Base-by-base conservation (phyloP, 2,329 filamentous ascomycete genomes). In the Cytospora piceae region DNA sequence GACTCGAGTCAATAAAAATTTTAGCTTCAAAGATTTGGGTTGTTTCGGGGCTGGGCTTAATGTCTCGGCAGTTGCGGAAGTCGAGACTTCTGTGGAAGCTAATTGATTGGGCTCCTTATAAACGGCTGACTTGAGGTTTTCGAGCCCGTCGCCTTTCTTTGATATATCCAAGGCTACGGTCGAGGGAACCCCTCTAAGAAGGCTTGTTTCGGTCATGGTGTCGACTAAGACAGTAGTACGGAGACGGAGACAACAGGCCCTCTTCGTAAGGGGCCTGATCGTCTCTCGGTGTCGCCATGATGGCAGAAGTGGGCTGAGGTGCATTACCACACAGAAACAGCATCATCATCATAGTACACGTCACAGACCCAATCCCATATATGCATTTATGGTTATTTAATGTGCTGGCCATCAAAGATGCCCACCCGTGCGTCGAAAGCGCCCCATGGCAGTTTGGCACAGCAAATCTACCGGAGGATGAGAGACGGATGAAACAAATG, bases 61-160 rank as follows among this genome's bases (percentile, higher is more conserved):
- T 29, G 29, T 56, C 55, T 34, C 55, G 20, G 46, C 61, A 55
- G 49, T 60, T 64, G 61, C 61, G 54, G 55, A 62, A 52, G 24
- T 64, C 52, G 12, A 62, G 55, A 14, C 64, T 56, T 11, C 64
- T 27, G 56, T 29, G 34, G 34, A 37, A 37, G 46, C 60, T 29
- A 61, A 22, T 57, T 60, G 42, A 64, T 59, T 22, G 39, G 59
- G 59, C 60, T n/a, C 17, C 39, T 42, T 7, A 42, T 15, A 42
- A 11, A 46, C n/a, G 63, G 32, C 27, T 66, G 60, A 20, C 54
- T 55, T 4, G 64, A 66, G 32, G 61, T 20, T 8, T n/a, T 49
- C 7, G 39, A 42, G 34, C 12, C 34, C 12, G 49, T 7, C 39
- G 31, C 9, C 31, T 8, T 53, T 42, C 24, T 54, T 8, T 1